Evolutionary conservation across 345 rosid genomes (phyloP), one percentile per base, ranked within the genome.

Genomic region (Eucalyptus virginea): DNA sequence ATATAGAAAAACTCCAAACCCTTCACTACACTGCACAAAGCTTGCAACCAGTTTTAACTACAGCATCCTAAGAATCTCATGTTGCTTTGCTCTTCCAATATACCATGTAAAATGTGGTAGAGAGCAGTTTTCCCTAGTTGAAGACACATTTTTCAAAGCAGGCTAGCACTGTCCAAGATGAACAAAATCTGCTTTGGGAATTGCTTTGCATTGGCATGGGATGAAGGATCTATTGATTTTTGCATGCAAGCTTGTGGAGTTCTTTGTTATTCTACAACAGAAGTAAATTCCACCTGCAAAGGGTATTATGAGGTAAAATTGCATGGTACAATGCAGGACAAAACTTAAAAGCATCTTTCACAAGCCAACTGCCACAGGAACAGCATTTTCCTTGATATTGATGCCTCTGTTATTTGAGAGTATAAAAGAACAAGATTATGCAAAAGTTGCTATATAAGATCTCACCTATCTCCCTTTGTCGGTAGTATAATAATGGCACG

Each of bases 401-500:
- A 77, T 77, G 85, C 85, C 40, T 40, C 85, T 16, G 44, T 86
- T 11, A 28, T 86, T 51, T 50, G 65, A 51, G 45, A 86, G 45
- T 11, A 32, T 42, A 86, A 52, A 34, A 51, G 88, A 77, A 77
- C 65, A 34, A 51, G 15, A 42, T 51, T 86, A 34, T 87, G 47
- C 85, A 77, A 23, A 40, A 77, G 30, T 77, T 2, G 5, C 85
- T 11, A 45, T 91, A 62, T 86, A 88, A 56, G n/a, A 83, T 89
- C 94, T 93, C 93, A 98, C 99, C 95, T 88, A 90, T 98, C 98
- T 90, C 96, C 96, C 89, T 94, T 95, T 18, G 96, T 93, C 91
- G 99, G 97, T 92, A 98, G 92, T 92, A 98, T 94, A 67, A 98
- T 97, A 92, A 98, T 94, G 89, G 99, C 97, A 90, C 98, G 97